phyloP scores from a whole-genome alignment of 257 asterid species.

The Capsicum baccatum region DNA sequence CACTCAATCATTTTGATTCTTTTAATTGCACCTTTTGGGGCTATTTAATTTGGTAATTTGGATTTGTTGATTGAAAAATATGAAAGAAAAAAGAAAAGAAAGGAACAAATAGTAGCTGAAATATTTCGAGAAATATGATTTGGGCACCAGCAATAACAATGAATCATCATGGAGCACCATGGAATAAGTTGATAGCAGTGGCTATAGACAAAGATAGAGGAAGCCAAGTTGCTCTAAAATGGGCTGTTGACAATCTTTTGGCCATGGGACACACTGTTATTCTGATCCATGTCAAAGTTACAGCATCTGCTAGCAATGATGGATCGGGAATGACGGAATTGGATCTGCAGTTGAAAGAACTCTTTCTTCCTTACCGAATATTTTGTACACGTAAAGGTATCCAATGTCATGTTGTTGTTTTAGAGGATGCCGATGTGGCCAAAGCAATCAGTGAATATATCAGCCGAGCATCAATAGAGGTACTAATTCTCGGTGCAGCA shows the following conservation, averaged over 20 bases:
- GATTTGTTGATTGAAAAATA: conserved; percentile 3
- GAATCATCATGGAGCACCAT: conserved; percentile 18
- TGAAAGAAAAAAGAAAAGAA: not conserved
- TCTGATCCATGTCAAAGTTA: conserved; percentile 36
- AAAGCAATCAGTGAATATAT: conserved; percentile 70
- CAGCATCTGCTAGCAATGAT: conserved; percentile 30
- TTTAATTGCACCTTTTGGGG: not conserved
- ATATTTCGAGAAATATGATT: not conserved
- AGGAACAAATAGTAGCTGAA: too few relatives aligned
- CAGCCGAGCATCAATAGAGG: conserved; percentile 66
- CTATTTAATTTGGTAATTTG: too few relatives aligned
- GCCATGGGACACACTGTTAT: conserved; percentile 33
- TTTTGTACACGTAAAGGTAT: conserved; percentile 56
- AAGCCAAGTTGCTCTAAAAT: conserved; percentile 39
- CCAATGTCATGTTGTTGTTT: conserved; percentile 69
- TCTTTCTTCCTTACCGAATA: conserved; percentile 50
- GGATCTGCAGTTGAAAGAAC: conserved; percentile 39
- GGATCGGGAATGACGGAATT: conserved; percentile 30
- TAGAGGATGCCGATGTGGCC: conserved; percentile 72
- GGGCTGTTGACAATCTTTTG: conserved; percentile 37
- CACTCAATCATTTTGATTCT: conserved; percentile 1
- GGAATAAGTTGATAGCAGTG: conserved; percentile 35
- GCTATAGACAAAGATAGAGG: conserved; percentile 43
- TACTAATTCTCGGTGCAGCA: conserved; percentile 80
- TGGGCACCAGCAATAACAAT: conserved; percentile 11